These are phyloP conservation scores for Xylaria hypoxylon DNA, from an alignment of 2,329 filamentous ascomycete genomes.

Conservation along the genomic window DNA sequence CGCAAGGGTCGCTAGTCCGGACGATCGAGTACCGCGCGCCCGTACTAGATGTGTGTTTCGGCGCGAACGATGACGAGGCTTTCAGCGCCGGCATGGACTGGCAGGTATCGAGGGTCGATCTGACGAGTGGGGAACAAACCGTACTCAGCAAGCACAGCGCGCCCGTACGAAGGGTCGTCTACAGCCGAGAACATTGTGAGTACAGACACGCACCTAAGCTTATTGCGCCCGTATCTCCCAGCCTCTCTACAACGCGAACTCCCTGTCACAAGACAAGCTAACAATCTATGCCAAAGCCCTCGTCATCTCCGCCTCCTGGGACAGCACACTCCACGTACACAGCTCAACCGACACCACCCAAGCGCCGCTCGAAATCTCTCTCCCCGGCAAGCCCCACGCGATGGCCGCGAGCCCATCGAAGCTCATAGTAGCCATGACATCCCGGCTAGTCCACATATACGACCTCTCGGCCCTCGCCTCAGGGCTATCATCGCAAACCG, in stretches of 20 bases:
- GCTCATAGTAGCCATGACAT: slow-evolving; percentile 94
- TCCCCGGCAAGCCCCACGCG: slow-evolving; percentile 91
- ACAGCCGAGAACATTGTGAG: slow-evolving; percentile 77
- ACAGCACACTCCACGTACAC: slow-evolving; percentile 89
- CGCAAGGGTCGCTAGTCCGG: slow-evolving; percentile 70
- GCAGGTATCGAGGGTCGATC: slow-evolving; percentile 81
- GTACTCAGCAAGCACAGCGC: slow-evolving; percentile 82
- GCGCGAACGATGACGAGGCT: slow-evolving; percentile 81
- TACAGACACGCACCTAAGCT: slow-evolving; percentile 13
- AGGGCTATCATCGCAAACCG: slow-evolving; percentile 63
- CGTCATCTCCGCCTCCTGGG: slow-evolving; percentile 93
- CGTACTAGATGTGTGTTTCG: slow-evolving; percentile 92
- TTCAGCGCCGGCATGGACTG: slow-evolving; percentile 90
- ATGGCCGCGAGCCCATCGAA: slow-evolving; percentile 82
- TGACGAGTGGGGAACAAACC: slow-evolving; percentile 77
- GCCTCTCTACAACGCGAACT: neutral
- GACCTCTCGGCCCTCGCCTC: slow-evolving; percentile 77
- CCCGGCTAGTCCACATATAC: slow-evolving; percentile 94
- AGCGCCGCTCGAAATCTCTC: slow-evolving; percentile 71
- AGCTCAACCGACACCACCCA: slow-evolving; percentile 66
- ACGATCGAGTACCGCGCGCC: slow-evolving; percentile 86
- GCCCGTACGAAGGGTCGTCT: slow-evolving; percentile 86
- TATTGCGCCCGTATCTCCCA: neutral
- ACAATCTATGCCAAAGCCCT: slow-evolving; percentile 62
- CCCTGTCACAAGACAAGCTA: slow-evolving; percentile 11